Evolutionary conservation across 129 eudicot species (phyloP), one percentile per base, ranked within the genome.

Genomic region (Erigeron canadensis): DNA sequence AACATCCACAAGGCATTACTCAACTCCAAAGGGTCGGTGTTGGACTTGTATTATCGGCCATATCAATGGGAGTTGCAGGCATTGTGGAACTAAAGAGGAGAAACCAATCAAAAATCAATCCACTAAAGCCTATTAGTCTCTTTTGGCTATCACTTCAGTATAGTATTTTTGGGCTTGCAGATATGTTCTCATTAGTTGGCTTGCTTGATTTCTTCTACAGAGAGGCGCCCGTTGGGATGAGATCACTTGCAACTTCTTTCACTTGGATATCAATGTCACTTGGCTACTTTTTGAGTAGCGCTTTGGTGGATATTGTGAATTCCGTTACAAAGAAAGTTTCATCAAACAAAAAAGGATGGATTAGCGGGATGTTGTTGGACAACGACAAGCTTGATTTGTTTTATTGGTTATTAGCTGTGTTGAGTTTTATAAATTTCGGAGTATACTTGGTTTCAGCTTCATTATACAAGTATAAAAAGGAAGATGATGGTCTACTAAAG

Each of bases 21-120:
- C 94, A 83, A 59, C 94, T 89, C 63, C 94, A 87, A 72, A 79
- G 94, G 0, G 94, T 89, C 6, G 94, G 94, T 2, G 85, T 89
- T 13, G 96, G 96, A 41, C 86, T 89, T 15, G 88, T 89, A 18
- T 77, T 89, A 8, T 89, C 93, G 0, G 85, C 79, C 11, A 12
- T 84, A 4, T 89, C 96, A 5, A 89, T 89, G 96, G 87, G 83
- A 5, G 60, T 77, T 0, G 93, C 93, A 0, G 96, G 74, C 28
- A 3, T 84, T 12, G 71, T 89, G 4, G 96, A 89, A 63, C 90
- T 89, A 2, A 89, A 82, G 64, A 74, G 93, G 39, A 79, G 80
- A 73, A 67, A 79, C 39, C 85, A 81, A 41, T 73, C 85, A 6
- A 47, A 73, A 47, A 62, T 69, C 63, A 73, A 74, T 13, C 88